Evolutionary conservation across 768 basidiomycete genomes (phyloP).

Genomic region (Dacryopinax spathularia): DNA sequence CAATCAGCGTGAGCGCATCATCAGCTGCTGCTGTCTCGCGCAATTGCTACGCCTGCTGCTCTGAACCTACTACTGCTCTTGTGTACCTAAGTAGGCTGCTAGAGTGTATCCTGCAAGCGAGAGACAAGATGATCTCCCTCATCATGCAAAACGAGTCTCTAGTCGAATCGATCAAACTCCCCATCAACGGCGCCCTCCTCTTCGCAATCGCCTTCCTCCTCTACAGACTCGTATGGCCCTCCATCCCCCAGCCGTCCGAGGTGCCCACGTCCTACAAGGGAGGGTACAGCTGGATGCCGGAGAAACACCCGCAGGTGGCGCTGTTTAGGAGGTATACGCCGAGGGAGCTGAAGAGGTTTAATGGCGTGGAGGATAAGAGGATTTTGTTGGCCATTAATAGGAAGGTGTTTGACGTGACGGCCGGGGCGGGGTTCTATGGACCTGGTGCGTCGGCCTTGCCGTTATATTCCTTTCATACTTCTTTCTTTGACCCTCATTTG

Average conservation of each 20-base stretch:
- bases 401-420: conserved; percentile 84
- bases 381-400: conserved; percentile 80
- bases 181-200: conserved; percentile 64
- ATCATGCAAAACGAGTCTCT: background rate
- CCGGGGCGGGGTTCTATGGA: conserved; percentile 84
- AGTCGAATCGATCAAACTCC: conserved; percentile 35
- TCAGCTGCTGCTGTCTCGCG: background rate
- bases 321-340: conserved; percentile 70
- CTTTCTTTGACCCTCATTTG: background rate
- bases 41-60: background rate
- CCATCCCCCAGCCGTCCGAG: conserved; percentile 19
- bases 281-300: conserved; percentile 87
- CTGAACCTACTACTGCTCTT: too few species aligned
- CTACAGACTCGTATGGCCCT: conserved; percentile 58
- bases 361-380: conserved; percentile 47
- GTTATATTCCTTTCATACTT: conserved; percentile 1
- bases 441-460: conserved; percentile 46
- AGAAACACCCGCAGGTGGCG: conserved; percentile 60
- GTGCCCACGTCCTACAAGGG: conserved; percentile 60
- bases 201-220: conserved; percentile 66
- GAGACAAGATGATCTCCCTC: background rate
- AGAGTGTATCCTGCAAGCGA: too few species aligned
- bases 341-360: conserved; percentile 52
- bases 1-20: too few species aligned
- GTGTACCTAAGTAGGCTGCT: too few species aligned